These are phyloP conservation scores for Pythium aristosporum DNA, from an alignment of 352 stramenopile genomes.

Conservation along the genomic window DNA sequence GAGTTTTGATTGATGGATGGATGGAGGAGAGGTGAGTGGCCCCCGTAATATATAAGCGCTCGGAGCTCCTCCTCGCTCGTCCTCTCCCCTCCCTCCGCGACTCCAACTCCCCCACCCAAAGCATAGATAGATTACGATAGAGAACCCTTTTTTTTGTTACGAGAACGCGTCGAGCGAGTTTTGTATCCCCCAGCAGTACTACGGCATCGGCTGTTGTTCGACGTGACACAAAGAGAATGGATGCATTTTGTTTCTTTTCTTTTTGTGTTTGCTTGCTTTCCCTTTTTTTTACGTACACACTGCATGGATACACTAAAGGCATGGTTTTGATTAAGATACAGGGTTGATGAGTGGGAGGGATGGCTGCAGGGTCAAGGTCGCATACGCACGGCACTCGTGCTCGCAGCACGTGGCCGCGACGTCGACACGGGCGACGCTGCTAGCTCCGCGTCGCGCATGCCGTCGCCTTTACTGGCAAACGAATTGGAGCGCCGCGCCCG, in stretches of 20 bases:
- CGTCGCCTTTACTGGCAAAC: conserved; percentile 45
- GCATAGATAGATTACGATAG: conserved; percentile 30
- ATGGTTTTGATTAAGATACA: neutral
- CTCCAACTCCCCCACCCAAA: neutral
- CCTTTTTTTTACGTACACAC: neutral
- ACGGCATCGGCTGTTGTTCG: neutral
- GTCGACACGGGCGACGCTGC: conserved; percentile 17
- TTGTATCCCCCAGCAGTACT: neutral
- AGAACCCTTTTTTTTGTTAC: conserved; percentile 11
- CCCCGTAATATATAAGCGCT: conserved; percentile 29
- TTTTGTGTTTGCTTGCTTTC: neutral
- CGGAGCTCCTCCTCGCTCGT: neutral
- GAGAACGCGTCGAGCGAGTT: neutral
- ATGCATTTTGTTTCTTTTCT: neutral
- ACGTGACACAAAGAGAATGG: neutral
- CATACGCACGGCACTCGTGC: conserved; percentile 20
- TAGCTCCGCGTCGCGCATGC: conserved; percentile 38
- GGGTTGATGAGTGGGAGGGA: neutral
- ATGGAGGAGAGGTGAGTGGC: conserved; percentile 1
- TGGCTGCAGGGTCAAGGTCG: neutral
- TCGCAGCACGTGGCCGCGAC: conserved; percentile 20
- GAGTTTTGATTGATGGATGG: conserved; percentile 1
- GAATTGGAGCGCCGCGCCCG: conserved; percentile 35
- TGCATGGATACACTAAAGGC: no score
- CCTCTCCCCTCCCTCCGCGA: neutral